These are phyloP conservation scores for Colletotrichum caudatum DNA, from an alignment of 2,329 filamentous ascomycete species.

Conservation along the genomic window DNA sequence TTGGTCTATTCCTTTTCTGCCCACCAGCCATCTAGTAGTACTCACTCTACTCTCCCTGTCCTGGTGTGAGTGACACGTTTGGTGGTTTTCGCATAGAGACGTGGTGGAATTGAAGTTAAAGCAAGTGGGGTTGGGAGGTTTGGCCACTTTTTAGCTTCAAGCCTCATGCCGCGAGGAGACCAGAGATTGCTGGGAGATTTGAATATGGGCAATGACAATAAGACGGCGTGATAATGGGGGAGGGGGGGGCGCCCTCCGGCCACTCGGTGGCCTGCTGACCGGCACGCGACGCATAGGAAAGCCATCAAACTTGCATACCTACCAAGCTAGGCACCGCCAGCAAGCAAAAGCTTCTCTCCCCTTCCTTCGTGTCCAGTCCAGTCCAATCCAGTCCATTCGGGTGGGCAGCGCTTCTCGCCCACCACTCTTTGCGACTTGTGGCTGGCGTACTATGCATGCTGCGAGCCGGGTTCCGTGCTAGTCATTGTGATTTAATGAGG, in stretches of 20 bases:
- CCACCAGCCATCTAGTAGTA: too few species aligned
- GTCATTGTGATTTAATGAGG: background rate
- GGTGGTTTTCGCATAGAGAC: background rate
- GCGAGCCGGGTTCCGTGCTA: background rate
- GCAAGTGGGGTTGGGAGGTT: conserved; percentile 31
- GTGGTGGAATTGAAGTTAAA: conserved; percentile 16
- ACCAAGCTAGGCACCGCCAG: background rate
- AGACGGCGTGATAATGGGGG: conserved; percentile 17
- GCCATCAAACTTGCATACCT: conserved; percentile 37
- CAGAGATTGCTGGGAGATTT: conserved; percentile 1
- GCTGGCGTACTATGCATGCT: background rate
- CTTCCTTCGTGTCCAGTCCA: background rate
- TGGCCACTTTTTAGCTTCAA: conserved; percentile 7
- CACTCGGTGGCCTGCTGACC: conserved; percentile 1
- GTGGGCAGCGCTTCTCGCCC: background rate
- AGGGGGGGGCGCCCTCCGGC: conserved; percentile 7
- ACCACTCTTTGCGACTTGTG: background rate
- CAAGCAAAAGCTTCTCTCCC: background rate
- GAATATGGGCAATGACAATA: conserved; percentile 14
- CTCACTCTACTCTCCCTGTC: background rate
- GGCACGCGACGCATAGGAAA: conserved; percentile 27
- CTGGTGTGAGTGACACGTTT: conserved; percentile 1
- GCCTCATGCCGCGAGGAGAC: background rate
- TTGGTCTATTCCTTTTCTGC: background rate
- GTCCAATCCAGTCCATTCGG: background rate